A percentile compares a stretch with the other conserved stretches of the same genome.
Evolutionary conservation across 148 eudicot species (phyloP).

Genomic region (Nepenthes gracilis): DNA sequence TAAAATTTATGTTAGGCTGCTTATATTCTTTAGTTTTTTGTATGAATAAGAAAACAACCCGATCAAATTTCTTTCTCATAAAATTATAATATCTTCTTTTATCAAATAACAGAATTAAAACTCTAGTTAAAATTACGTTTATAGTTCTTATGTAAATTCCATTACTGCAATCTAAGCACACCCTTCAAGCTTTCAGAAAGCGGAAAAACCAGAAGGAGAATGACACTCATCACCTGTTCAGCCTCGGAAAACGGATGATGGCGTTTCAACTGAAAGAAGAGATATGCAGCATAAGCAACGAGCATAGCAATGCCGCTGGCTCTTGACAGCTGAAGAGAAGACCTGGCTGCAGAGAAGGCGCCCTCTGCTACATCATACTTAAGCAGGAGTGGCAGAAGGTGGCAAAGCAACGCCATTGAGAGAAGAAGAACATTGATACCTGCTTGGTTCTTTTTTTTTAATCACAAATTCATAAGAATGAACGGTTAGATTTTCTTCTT

Average conservation of each 20-base stretch:
- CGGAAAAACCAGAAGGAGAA: not conserved
- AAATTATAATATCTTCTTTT: no score
- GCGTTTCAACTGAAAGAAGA: conserved; percentile 62
- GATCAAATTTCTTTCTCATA: no score
- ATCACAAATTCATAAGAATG: not conserved
- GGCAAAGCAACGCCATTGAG: conserved; percentile 52
- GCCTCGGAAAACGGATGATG: conserved; percentile 32
- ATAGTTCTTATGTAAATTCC: no score
- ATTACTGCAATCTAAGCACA: no score
- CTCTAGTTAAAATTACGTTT: no score
- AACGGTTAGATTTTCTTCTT: not conserved
- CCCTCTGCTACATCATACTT: conserved; percentile 11
- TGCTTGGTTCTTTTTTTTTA: conserved; percentile 35
- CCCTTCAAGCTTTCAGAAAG: no score
- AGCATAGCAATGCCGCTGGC: conserved; percentile 56
- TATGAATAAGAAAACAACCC: no score
- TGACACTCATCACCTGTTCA: conserved; percentile 25
- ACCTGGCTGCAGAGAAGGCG: conserved; percentile 4
- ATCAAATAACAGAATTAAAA: no score
- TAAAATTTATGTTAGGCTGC: no score
- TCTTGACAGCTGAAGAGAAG: conserved; percentile 57
- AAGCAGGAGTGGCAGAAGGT: conserved; percentile 43
- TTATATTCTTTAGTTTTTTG: no score
- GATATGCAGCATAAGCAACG: conserved; percentile 53
- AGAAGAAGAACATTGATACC: conserved; percentile 52